These are phyloP conservation scores for Colletotrichum australisinense DNA, from an alignment of 2,329 filamentous ascomycete species.

Conservation along the genomic window DNA sequence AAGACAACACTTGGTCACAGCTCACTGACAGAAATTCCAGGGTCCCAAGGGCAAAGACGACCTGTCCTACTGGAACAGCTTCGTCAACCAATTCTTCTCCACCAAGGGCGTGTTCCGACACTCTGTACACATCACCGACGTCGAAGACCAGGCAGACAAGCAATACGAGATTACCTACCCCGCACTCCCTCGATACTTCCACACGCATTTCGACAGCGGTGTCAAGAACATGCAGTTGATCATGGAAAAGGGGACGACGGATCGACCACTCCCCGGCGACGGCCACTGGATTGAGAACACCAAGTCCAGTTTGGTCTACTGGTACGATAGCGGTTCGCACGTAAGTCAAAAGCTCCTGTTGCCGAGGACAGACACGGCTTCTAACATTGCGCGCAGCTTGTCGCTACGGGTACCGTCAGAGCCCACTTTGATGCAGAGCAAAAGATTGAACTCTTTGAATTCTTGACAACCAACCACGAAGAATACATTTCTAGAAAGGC, in stretches of 20 bases:
- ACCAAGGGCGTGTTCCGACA: conserved; percentile 81
- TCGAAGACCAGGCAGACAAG: conserved; percentile 73
- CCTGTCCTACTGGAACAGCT: conserved; percentile 80
- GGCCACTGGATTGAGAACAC: conserved; percentile 80
- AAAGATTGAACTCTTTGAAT: conserved; percentile 87
- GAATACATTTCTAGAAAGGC: conserved; percentile 83
- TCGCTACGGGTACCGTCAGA: conserved; percentile 80
- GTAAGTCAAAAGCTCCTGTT: conserved; percentile 60
- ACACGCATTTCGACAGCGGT: conserved; percentile 88
- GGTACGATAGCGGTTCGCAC: conserved; percentile 86
- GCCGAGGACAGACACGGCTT: background rate
- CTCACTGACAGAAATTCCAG: conserved; percentile 45
- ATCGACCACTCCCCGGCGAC: conserved; percentile 69
- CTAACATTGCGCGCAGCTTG: conserved; percentile 64
- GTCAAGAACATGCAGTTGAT: conserved; percentile 88
- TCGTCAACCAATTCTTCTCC: conserved; percentile 87
- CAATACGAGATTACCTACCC: conserved; percentile 88
- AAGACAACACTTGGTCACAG: background rate
- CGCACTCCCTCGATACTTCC: conserved; percentile 88
- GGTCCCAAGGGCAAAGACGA: conserved; percentile 73
- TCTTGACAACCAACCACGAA: conserved; percentile 79
- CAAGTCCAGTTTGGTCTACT: conserved; percentile 86
- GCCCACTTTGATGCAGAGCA: conserved; percentile 83
- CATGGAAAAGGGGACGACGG: conserved; percentile 73
- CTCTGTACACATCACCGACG: conserved; percentile 68